phyloP scores from a whole-genome alignment of 1,284 basidiomycete genomes.

The Pisolithus thermaeus region DNA sequence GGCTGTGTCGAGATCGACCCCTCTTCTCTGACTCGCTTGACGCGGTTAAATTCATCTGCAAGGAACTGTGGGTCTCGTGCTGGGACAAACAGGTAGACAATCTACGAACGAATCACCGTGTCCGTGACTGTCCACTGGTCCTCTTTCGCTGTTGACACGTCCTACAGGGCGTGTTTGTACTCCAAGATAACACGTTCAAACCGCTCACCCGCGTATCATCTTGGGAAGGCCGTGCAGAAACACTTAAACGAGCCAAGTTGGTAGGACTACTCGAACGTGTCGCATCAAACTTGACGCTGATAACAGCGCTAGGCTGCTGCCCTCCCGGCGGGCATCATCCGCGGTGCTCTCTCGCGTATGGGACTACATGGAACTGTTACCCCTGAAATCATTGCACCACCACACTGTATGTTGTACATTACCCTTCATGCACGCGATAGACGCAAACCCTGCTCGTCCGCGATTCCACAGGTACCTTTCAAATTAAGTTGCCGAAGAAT shows the following conservation, averaged over 20 bases:
- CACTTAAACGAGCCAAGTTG: slow-evolving; percentile 64
- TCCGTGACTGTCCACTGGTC: slow-evolving; percentile 28
- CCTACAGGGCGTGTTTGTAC: slow-evolving; percentile 82
- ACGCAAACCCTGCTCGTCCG: slow-evolving; percentile 1
- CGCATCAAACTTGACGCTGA: neutral
- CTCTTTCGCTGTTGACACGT: neutral
- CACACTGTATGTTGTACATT: slow-evolving; percentile 62
- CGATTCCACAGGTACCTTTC: slow-evolving; percentile 60
- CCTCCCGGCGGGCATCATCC: slow-evolving; percentile 75
- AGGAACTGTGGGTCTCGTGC: slow-evolving; percentile 84
- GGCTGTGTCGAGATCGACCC: slow-evolving; percentile 69
- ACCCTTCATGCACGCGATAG: neutral
- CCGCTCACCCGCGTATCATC: slow-evolving; percentile 77
- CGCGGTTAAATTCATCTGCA: slow-evolving; percentile 92
- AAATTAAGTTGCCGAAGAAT: slow-evolving; percentile 70
- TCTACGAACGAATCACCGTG: slow-evolving; percentile 88
- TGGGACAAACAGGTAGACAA: slow-evolving; percentile 97
- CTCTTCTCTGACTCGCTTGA: slow-evolving; percentile 83
- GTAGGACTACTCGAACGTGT: slow-evolving; percentile 37
- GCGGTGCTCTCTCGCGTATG: slow-evolving; percentile 75
- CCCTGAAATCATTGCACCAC: slow-evolving; percentile 74
- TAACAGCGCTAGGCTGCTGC: slow-evolving; percentile 57
- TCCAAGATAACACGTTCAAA: slow-evolving; percentile 88
- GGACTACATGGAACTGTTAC: slow-evolving; percentile 70
- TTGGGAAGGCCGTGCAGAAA: slow-evolving; percentile 68